These are phyloP conservation scores for Tolypocladium guangdongense DNA, from an alignment of 2,329 filamentous ascomycete species.

Conservation along the genomic window DNA sequence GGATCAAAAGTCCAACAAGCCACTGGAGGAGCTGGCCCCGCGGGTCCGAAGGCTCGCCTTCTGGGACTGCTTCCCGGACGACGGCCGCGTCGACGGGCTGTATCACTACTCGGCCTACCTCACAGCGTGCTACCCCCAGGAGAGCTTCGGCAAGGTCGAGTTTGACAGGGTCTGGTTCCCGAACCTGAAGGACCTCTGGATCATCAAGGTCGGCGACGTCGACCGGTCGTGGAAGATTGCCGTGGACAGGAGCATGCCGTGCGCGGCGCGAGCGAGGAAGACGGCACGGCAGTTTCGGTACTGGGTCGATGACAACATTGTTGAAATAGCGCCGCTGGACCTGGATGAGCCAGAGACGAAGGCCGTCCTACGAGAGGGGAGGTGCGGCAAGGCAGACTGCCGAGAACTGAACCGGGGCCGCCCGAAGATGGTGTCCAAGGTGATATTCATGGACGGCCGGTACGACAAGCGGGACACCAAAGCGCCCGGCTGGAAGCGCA, in stretches of 20 bases:
- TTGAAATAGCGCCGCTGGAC: constrained; percentile 25
- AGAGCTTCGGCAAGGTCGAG: constrained; percentile 19
- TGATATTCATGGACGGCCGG: constrained; percentile 23
- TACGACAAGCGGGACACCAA: constrained; percentile 15
- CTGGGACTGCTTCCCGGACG: constrained; percentile 29
- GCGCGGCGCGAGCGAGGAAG: constrained; percentile 16
- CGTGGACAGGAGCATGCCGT: constrained; percentile 18
- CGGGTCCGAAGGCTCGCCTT: constrained; percentile 23
- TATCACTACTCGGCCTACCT: constrained; percentile 24
- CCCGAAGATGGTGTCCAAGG: constrained; percentile 26
- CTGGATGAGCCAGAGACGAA: constrained; percentile 22
- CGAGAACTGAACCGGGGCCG: constrained; percentile 23
- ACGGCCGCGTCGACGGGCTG: constrained; percentile 21
- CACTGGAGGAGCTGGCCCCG: constrained; percentile 21
- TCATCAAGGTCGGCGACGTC: constrained; percentile 27
- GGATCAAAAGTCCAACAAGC: constrained; percentile 18
- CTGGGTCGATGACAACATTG: constrained; percentile 25
- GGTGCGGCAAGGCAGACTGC: constrained; percentile 23
- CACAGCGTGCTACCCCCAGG: constrained; percentile 19
- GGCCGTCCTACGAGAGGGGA: constrained; percentile 21
- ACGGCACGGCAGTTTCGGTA: constrained; percentile 27
- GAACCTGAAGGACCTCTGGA: constrained; percentile 26
- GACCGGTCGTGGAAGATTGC: constrained; percentile 24
- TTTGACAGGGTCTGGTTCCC: constrained; percentile 28
- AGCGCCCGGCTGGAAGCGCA: constrained; percentile 18